These are phyloP conservation scores for Pseudonectria foliicola DNA, from an alignment of 2,329 filamentous ascomycete species.

Conservation along the genomic window DNA sequence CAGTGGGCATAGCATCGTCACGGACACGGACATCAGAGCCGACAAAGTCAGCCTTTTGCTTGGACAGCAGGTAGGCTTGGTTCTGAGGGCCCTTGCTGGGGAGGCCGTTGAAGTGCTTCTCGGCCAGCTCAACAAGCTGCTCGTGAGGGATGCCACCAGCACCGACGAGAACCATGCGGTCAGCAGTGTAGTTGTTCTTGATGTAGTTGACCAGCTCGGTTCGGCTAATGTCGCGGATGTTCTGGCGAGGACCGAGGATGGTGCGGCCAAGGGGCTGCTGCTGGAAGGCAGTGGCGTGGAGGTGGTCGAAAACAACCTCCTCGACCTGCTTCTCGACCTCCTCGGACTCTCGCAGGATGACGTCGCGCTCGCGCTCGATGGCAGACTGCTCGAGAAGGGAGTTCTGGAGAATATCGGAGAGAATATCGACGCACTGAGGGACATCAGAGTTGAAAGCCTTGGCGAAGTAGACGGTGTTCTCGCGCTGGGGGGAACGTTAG, in stretches of 20 bases:
- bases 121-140: conserved; percentile 88
- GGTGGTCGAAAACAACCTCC: conserved; percentile 98
- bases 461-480: conserved; percentile 99
- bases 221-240: conserved; percentile 93
- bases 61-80: conserved; percentile 68
- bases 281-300: conserved; percentile 97
- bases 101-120: conserved; percentile 85
- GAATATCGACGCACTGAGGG: conserved; percentile 92
- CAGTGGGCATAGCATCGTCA: conserved; percentile 91
- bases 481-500: conserved; percentile 56
- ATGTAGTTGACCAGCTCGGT: conserved; percentile 92
- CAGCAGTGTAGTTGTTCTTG: conserved; percentile 98
- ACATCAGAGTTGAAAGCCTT: conserved; percentile 98
- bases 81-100: conserved; percentile 69
- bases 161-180: conserved; percentile 98
- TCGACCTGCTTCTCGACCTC: conserved; percentile 99
- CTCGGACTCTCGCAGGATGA: conserved; percentile 97
- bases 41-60: conserved; percentile 88
- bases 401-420: conserved; percentile 98
- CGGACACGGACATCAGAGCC: conserved; percentile 93
- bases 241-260: conserved; percentile 94
- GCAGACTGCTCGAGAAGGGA: conserved; percentile 91
- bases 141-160: conserved; percentile 90
- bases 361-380: conserved; percentile 96
- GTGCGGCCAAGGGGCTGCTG: conserved; percentile 93